These are phyloP conservation scores for Tricholoma flavovirens DNA, from an alignment of 768 basidiomycete species.

Conservation along the genomic window DNA sequence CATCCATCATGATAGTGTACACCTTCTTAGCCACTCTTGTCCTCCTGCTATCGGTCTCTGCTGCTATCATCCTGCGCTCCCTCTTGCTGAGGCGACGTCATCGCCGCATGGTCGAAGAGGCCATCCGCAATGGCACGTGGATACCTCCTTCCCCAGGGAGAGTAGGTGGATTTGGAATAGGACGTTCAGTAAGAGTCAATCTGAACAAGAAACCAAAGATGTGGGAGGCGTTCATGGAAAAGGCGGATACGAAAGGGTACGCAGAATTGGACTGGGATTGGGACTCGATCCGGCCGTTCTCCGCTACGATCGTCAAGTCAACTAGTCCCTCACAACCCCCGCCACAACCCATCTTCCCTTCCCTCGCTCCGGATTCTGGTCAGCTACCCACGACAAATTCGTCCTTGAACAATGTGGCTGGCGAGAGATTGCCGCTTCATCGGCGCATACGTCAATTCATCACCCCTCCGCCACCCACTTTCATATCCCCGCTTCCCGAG, in stretches of 20 bases:
- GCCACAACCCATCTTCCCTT: neutral
- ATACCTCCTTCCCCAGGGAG: slow-evolving; percentile 30
- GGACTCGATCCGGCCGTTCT: slow-evolving; percentile 30
- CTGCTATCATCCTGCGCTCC: slow-evolving; percentile 60
- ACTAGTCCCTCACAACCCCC: neutral
- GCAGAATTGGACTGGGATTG: slow-evolving; percentile 21
- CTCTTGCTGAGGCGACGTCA: slow-evolving; percentile 59
- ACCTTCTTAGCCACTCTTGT: slow-evolving; percentile 61
- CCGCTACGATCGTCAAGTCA: slow-evolving; percentile 22
- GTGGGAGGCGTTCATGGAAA: slow-evolving; percentile 40
- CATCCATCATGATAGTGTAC: slow-evolving; percentile 33
- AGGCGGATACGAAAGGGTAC: slow-evolving; percentile 2
- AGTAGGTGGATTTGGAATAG: slow-evolving; percentile 6
- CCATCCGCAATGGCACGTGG: slow-evolving; percentile 62
- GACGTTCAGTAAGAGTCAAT: slow-evolving; percentile 27
- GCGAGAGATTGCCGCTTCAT: neutral
- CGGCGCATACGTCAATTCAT: slow-evolving; percentile 10
- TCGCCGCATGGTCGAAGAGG: slow-evolving; percentile 53
- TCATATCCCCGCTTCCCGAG: slow-evolving; percentile 13
- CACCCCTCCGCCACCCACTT: slow-evolving; percentile 14
- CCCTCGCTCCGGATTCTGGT: neutral
- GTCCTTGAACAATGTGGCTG: neutral
- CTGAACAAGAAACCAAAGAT: slow-evolving; percentile 41
- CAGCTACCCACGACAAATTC: neutral
- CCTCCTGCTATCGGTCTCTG: slow-evolving; percentile 61